Base-by-base conservation (phyloP, 2,329 filamentous ascomycete genomes). In the Fusarium napiforme region DNA sequence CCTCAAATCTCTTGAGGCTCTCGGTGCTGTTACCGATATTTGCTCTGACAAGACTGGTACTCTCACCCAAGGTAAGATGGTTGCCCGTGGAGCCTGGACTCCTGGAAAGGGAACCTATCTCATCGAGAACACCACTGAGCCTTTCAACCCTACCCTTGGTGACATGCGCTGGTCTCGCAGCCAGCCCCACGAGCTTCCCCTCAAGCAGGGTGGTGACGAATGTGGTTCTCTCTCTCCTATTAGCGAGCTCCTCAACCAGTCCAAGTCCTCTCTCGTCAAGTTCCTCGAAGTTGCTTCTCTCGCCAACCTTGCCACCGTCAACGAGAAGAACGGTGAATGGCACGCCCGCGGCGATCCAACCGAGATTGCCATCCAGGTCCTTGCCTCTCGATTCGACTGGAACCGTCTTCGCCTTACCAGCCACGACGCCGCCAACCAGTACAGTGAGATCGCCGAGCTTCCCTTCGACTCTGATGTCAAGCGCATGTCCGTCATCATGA, bases 381-480 rank as follows among this genome's bases (percentile, higher is more conserved):
- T 93, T 73, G 90, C 91, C 18, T 89, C 87, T 40, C 90, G 92
- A 21, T 93, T 93, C 76, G 84, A 87, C 67, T 89, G 87, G 85
- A 90, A 90, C 69, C 84, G 88, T 43, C 83, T 86, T 23, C 82
- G 83, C 21, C 85, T 89, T 75, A 83, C 85, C 36, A 88, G 87
- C 60, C 68, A 73, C 43, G 74, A 76, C 10, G 82, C 87, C 2
- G 81, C 82, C 18, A 82, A 86, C 2, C 80, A 84, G 45, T 91
- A 87, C 87, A 83, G 82, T 46, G 85, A 91, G 72, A 81, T 92
- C 49, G 87, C 89, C 3, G 92, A 93, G 78, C 90, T 92, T 58
- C 91, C 91, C 0, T 93, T 93, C 77, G 91, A 93, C 76, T 93
- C 90, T 2, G 89, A 90, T 69, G 88, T 93, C 73, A 93, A 93